Evolutionary conservation across 2,329 filamentous ascomycete genomes (phyloP).

Genomic region (Nothophaeocryptopus gaeumannii): DNA sequence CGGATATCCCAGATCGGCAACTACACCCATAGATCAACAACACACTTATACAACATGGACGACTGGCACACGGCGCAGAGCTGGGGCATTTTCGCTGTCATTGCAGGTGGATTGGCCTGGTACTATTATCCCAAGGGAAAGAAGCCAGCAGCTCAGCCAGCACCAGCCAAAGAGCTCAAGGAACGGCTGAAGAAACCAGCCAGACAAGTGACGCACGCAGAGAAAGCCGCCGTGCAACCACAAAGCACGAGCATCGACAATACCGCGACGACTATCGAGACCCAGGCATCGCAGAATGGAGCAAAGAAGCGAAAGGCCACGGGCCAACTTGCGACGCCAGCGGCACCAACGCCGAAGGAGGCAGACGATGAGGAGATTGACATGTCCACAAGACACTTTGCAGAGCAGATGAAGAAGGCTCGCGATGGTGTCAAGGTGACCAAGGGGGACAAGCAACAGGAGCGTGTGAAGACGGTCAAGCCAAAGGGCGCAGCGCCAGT

Average conservation of each 20-base stretch:
- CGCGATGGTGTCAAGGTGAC: constrained; percentile 64
- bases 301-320: constrained; percentile 37
- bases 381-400: constrained; percentile 71
- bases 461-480: constrained; percentile 48
- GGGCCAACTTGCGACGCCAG: constrained; percentile 20
- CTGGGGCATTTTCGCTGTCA: constrained; percentile 4
- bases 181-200: constrained; percentile 11
- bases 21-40: too few species aligned
- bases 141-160: constrained; percentile 8
- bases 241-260: background rate
- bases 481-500: constrained; percentile 39
- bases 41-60: constrained; percentile 4
- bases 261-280: background rate
- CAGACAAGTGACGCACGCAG: constrained; percentile 11
- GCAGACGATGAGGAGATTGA: constrained; percentile 56
- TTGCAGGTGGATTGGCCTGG: constrained; percentile 4
- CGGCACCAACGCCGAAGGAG: constrained; percentile 31
- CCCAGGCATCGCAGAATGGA: constrained; percentile 6
- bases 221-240: constrained; percentile 7
- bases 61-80: constrained; percentile 3
- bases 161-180: constrained; percentile 7
- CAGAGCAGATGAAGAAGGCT: constrained; percentile 66
- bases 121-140: constrained; percentile 16
- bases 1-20: too few species aligned
- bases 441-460: constrained; percentile 60